Evolutionary conservation across 2,329 filamentous ascomycete species (phyloP).

Genomic region (Scedosporium dehoogii): DNA sequence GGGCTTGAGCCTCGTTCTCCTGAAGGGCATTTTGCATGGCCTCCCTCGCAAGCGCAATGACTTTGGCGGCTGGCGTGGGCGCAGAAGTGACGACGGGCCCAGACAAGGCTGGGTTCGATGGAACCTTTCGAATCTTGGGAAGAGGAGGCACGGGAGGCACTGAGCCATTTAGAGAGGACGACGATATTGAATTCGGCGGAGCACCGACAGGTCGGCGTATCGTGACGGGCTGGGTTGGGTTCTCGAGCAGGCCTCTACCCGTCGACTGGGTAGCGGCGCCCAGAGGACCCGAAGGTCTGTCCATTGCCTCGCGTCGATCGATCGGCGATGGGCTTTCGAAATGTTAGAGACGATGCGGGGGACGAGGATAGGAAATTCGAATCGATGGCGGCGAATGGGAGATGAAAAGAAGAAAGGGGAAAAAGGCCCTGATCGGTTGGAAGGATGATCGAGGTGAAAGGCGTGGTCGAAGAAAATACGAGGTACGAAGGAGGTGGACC

Average conservation of each 20-base stretch:
- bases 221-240: constrained; percentile 20
- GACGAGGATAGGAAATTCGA: background rate
- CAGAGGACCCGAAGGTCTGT: constrained; percentile 16
- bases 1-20: constrained; percentile 52
- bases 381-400: background rate
- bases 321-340: background rate
- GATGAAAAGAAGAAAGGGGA: background rate
- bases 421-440: background rate
- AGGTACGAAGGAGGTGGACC: background rate
- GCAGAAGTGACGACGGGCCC: constrained; percentile 46
- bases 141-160: constrained; percentile 33
- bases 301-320: constrained; percentile 4
- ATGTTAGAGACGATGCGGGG: background rate
- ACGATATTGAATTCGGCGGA: constrained; percentile 28
- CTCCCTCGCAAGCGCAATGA: constrained; percentile 55
- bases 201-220: constrained; percentile 24
- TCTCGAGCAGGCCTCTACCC: constrained; percentile 30
- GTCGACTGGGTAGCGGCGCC: constrained; percentile 23
- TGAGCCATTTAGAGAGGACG: constrained; percentile 7
- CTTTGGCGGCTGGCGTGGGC: constrained; percentile 31
- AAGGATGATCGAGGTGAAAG: background rate
- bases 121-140: constrained; percentile 34
- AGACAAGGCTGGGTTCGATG: constrained; percentile 32
- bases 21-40: constrained; percentile 58
- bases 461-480: background rate